Conservation (phyloP, 2,329 filamentous ascomycete species). For the Sporothrix luriei region DNA sequence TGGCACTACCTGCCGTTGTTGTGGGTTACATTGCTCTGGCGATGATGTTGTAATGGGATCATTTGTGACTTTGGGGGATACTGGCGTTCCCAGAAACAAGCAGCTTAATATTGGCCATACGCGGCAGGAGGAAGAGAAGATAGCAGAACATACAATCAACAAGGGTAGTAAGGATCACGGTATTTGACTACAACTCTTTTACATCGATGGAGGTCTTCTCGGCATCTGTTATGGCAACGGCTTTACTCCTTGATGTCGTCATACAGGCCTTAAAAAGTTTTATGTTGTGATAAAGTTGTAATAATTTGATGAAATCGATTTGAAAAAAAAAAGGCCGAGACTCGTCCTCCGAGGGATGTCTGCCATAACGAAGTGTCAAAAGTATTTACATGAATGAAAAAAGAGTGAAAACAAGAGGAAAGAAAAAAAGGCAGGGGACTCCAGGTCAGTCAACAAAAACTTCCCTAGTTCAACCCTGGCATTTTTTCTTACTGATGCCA, state of each 20-base stretch:
- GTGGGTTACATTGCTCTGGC: not conserved
- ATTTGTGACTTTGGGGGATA: not conserved
- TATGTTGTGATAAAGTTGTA: not conserved
- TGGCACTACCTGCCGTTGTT: not conserved
- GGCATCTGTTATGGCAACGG: too few species aligned
- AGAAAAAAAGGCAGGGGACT: conserved; percentile 11
- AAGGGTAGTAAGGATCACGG: too few species aligned
- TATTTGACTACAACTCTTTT: too few species aligned
- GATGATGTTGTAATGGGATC: not conserved
- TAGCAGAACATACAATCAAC: too few species aligned
- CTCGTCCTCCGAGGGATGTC: not conserved
- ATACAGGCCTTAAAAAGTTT: not conserved
- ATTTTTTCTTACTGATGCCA: not conserved
- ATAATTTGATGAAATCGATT: not conserved
- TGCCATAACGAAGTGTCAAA: not conserved
- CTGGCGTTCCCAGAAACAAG: not conserved
- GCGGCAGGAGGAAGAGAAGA: too few species aligned
- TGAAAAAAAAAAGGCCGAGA: conserved; percentile 1
- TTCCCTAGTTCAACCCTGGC: not conserved
- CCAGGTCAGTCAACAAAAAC: too few species aligned
- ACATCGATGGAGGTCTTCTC: too few species aligned
- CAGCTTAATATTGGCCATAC: too few species aligned
- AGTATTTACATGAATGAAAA: conserved; percentile 21
- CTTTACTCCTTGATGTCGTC: too few species aligned
- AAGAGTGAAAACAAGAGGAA: not conserved